Evolutionary conservation across 2,329 filamentous ascomycete genomes (phyloP).

Genomic region (Claviceps pazoutovae): DNA sequence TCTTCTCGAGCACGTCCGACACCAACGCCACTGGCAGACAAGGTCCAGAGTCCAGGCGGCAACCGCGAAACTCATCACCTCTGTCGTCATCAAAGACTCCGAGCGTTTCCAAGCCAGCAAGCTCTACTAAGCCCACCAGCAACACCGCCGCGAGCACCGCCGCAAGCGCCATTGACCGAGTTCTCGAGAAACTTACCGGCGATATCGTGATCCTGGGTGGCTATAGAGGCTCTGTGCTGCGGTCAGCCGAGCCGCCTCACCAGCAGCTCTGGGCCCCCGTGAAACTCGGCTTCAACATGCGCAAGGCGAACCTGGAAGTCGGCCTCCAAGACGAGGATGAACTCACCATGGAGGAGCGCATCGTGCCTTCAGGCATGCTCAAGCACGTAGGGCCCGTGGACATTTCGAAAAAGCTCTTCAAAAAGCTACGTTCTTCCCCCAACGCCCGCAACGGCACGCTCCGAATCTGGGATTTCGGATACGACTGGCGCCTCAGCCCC

Average conservation of each 20-base stretch:
- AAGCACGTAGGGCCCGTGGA: constrained; percentile 85
- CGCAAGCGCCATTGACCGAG: constrained; percentile 31
- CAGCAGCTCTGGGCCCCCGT: constrained; percentile 90
- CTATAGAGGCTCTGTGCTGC: constrained; percentile 78
- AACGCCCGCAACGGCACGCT: constrained; percentile 60
- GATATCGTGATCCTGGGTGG: constrained; percentile 83
- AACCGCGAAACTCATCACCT: background rate
- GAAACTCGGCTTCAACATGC: constrained; percentile 81
- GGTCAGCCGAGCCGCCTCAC: constrained; percentile 67
- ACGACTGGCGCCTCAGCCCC: constrained; percentile 86
- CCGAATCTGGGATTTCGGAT: constrained; percentile 79
- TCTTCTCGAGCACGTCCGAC: constrained; percentile 17
- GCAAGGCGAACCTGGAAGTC: constrained; percentile 83
- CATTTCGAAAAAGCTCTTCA: constrained; percentile 70
- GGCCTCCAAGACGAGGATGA: constrained; percentile 73
- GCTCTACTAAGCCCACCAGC: background rate
- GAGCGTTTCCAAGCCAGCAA: background rate
- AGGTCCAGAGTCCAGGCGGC: background rate
- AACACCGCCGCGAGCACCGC: background rate
- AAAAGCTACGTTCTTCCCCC: constrained; percentile 57
- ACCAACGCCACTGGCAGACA: background rate
- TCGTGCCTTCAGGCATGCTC: constrained; percentile 79
- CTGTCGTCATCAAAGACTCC: background rate
- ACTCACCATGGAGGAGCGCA: constrained; percentile 65
- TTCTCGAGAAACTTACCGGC: constrained; percentile 57